Base-by-base conservation (phyloP, 2,329 filamentous ascomycete genomes). In the Capronia americana region DNA sequence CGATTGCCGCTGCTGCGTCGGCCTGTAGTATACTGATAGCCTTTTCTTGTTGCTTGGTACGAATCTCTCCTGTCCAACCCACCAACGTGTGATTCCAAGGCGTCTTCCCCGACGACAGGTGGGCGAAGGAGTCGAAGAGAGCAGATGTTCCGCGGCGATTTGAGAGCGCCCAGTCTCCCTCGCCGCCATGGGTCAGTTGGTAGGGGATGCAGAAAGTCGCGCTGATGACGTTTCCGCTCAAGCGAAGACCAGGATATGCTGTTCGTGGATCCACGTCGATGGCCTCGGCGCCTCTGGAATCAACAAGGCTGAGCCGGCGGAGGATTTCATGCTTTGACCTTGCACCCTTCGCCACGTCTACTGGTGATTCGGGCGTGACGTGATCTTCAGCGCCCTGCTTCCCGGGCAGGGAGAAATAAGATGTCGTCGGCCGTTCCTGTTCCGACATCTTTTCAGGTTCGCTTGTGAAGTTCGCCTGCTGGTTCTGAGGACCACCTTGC, bases 71-170 rank as follows among this genome's bases (percentile, higher is more conserved):
- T 2, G 94, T 97, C 94, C 94, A 98, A 54, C 92, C 93, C 61
- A 98, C 91, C 5, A 97, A 86, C 0, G 90, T 95, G 80, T 97
- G 94, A 73, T 93, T 92, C 93, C 93, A 98, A 23, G 90, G 88
- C 1, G 90, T 89, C 51, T 90, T 85, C 63, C 90, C 84, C n/a
- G 93, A 96, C 3, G 93, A 92, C 53, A 98, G 87, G 79, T 96
- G 90, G 63, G 90, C 87, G 75, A 98, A 93, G 10, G 93, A 93
- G 77, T 97, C 93, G 79, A 96, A 96, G 38, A 98, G 85, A 17
- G 94, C 93, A 12, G 94, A 97, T 65, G 93, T 94, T 63, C 94
- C 94, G 67, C 90, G 90, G 28, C 93, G 91, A 67, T 88, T 83
- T 73, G 87, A 88, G 63, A 97, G 81, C 75, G 91, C 87, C 87